phyloP scores from a whole-genome alignment of 1,284 basidiomycete genomes.

The Cutaneotrichosporon daszewskae region DNA sequence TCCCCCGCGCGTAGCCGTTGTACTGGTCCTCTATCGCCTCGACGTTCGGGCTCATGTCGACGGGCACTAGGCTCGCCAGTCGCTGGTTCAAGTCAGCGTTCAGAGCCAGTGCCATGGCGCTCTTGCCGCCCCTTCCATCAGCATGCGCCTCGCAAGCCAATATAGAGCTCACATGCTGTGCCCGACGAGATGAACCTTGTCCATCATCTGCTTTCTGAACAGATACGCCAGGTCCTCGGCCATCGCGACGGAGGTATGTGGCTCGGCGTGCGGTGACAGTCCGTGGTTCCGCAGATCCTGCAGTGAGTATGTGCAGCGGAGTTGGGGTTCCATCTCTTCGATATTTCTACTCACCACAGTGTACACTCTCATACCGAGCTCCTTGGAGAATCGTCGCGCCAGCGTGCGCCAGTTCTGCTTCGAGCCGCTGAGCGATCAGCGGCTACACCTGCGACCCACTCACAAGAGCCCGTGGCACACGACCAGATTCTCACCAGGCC shows the following conservation, averaged over 20 bases:
- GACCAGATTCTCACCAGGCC: slow-evolving; percentile 43
- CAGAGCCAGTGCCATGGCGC: slow-evolving; percentile 52
- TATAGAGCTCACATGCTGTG: slow-evolving; percentile 51
- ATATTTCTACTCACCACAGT: slow-evolving; percentile 45
- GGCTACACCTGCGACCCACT: slow-evolving; percentile 11
- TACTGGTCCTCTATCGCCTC: slow-evolving; percentile 53
- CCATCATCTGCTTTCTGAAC: slow-evolving; percentile 43
- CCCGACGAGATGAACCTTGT: slow-evolving; percentile 50
- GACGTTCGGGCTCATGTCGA: slow-evolving; percentile 54
- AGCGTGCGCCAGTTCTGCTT: slow-evolving; percentile 57
- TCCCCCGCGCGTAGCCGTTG: slow-evolving; percentile 48
- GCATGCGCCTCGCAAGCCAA: background rate
- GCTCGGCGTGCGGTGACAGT: slow-evolving; percentile 50
- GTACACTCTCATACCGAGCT: slow-evolving; percentile 51
- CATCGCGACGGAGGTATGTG: slow-evolving; percentile 50
- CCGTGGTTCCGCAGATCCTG: slow-evolving; percentile 56
- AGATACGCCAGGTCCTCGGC: slow-evolving; percentile 48
- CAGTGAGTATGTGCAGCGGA: background rate
- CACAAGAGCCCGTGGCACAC: slow-evolving; percentile 52
- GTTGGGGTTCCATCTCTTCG: background rate
- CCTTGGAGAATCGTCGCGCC: slow-evolving; percentile 49
- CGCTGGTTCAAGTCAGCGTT: slow-evolving; percentile 39
- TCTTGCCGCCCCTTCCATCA: slow-evolving; percentile 52
- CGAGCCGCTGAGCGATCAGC: slow-evolving; percentile 44
- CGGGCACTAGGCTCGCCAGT: slow-evolving; percentile 49